Percentiles rank a stretch among this genome's conserved stretches.
Conservation (phyloP, 352 stramenopile genomes). For the Globisporangium spiculum region DNA sequence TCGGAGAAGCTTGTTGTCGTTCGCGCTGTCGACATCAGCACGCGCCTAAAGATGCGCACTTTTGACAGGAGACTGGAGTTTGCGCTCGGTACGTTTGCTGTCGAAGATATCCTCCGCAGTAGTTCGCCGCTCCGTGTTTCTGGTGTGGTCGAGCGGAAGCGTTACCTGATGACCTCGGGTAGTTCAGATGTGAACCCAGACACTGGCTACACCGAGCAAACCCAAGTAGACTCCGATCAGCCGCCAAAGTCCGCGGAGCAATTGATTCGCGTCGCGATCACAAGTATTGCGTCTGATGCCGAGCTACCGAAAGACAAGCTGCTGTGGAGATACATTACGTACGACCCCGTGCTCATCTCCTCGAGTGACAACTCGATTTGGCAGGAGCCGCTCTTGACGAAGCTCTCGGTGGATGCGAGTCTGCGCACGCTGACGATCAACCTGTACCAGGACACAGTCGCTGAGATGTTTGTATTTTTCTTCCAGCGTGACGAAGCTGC, state of each 20-base stretch:
- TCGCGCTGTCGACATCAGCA: slow-evolving; percentile 56
- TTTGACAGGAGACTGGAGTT: slow-evolving; percentile 76
- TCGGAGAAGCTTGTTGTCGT: slow-evolving; percentile 55
- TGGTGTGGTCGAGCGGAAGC: slow-evolving; percentile 22
- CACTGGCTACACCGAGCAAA: slow-evolving; percentile 11
- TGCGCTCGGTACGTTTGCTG: slow-evolving; percentile 61
- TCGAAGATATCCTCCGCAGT: slow-evolving; percentile 68
- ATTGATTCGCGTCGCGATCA: slow-evolving; percentile 71
- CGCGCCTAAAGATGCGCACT: slow-evolving; percentile 53
- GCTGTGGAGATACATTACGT: slow-evolving; percentile 44
- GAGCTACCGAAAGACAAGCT: slow-evolving; percentile 53
- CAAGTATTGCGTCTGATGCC: slow-evolving; percentile 61
- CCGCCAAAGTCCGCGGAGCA: slow-evolving; percentile 32
- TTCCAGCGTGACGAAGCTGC: slow-evolving; percentile 35
- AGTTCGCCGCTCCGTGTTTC: not conserved
- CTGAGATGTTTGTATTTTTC: slow-evolving; percentile 79
- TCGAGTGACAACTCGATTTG: slow-evolving; percentile 49
- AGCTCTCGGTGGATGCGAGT: slow-evolving; percentile 65
- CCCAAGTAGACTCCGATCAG: not conserved
- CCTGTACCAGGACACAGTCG: slow-evolving; percentile 73
- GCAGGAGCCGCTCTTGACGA: slow-evolving; percentile 69
- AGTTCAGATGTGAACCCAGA: slow-evolving; percentile 24
- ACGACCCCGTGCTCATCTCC: slow-evolving; percentile 31
- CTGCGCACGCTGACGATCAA: slow-evolving; percentile 73
- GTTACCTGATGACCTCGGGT: slow-evolving; percentile 66